A percentile compares a stretch with the other conserved stretches of the same genome.
Conservation (phyloP, 805 yeast genomes). For the Hanseniaspora meyeri region DNA sequence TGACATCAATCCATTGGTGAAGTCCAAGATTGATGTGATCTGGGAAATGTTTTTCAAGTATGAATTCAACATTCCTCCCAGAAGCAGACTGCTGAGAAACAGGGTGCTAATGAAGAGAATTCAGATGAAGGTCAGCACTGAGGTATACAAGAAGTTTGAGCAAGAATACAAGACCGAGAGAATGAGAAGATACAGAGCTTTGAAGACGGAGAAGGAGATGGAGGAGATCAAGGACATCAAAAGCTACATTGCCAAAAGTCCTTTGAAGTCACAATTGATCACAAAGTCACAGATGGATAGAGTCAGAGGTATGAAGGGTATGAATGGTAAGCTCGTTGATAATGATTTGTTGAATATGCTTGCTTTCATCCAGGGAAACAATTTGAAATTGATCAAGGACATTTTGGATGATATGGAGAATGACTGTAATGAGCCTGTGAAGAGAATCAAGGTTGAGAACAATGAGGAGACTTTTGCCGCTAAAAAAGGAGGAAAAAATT, state of each 20-base stretch:
- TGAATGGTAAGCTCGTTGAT: slow-evolving; percentile 5
- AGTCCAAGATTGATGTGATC: not conserved
- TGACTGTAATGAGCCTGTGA: slow-evolving; percentile 1
- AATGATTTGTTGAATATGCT: slow-evolving; percentile 8
- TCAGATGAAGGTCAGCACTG: slow-evolving; percentile 3
- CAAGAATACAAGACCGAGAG: slow-evolving; percentile 12
- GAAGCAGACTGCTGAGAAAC: not conserved
- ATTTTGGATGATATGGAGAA: slow-evolving; percentile 4
- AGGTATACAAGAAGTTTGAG: slow-evolving; percentile 7
- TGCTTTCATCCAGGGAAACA: slow-evolving; percentile 10
- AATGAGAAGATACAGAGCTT: slow-evolving; percentile 13
- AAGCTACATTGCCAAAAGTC: not conserved
- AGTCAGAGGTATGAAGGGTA: not conserved
- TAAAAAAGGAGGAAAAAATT: not conserved
- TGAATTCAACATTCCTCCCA: slow-evolving; percentile 1
- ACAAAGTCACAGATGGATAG: not conserved
- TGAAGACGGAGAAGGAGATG: not conserved
- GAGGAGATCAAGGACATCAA: not conserved
- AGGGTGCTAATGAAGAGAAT: slow-evolving; percentile 11
- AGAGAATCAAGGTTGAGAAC: not conserved
- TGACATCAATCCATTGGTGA: not conserved
- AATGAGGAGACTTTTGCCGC: not conserved
- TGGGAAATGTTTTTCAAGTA: slow-evolving; percentile 11
- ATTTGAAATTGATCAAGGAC: not conserved
- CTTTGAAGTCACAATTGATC: not conserved